Evolutionary conservation across 2,329 filamentous ascomycete species (phyloP), one percentile per base, ranked within the genome.

Genomic region (Westerdykella ornata): DNA sequence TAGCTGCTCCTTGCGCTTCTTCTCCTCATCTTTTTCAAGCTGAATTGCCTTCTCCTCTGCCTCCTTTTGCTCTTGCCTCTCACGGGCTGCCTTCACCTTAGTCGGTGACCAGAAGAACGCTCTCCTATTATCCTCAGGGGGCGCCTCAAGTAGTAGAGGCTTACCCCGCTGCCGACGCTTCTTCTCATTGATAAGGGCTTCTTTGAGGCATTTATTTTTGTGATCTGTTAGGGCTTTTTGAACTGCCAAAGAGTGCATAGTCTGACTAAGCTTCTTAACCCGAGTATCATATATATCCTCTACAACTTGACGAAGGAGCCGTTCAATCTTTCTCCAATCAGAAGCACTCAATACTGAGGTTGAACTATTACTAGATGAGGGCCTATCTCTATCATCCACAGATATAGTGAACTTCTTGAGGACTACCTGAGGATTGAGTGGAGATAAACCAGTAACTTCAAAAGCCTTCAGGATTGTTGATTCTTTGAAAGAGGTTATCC

Each of bases 21-120:
- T 12, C 15, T 16, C 5, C 12, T 32, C 13, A 32, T 16, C 13
- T 32, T 32, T 32, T 13, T 32, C 5, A n/a, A 32, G 30, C 15
- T 32, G 30, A 5, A 32, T 5, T 12, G 5, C 5, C 30, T 32
- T 13, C 6, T 32, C 5, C 30, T 32, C 30, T 5, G 13, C 13
- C 30, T 32, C 30, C 15, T 32, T 32, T 16, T n/a, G 13, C 6
- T 32, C 30, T 16, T 32, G 30, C 6, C 30, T n/a, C 13, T n/a
- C 30, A 32, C 30, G 20, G 9, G 20, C 20, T 22, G 5, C 20
- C 9, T 22, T 22, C 9, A 22, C 20, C 20, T 22, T 22, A 3
- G 30, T 36, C 6, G 37, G 46, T 30, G 38, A 43, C 40, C 35
- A 48, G 35, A 48, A 48, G 5, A 44, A 29, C 19, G 41, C 37